phyloP scores from a whole-genome alignment of 2,329 filamentous ascomycete genomes.

The Gnomoniopsis smithogilvyi region DNA sequence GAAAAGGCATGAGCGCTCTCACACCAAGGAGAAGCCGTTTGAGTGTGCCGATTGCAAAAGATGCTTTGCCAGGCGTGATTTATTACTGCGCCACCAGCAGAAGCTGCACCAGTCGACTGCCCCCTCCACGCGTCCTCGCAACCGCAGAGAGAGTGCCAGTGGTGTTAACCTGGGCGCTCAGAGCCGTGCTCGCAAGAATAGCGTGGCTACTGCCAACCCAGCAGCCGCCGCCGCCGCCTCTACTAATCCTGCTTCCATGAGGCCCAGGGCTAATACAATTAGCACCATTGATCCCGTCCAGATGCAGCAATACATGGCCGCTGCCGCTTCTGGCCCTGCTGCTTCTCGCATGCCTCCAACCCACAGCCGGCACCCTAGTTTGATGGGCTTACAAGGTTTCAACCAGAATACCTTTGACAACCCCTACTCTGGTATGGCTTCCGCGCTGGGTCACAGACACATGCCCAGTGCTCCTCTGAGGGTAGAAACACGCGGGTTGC shows the following conservation, averaged over 20 bases:
- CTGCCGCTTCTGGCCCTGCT: conserved; percentile 49
- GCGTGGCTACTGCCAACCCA: conserved; percentile 60
- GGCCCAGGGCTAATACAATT: conserved; percentile 92
- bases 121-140: conserved; percentile 80
- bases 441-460: conserved; percentile 63
- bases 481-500: conserved; percentile 74
- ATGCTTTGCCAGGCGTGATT: conserved; percentile 91
- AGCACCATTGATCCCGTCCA: conserved; percentile 81
- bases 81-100: conserved; percentile 93
- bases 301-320: conserved; percentile 62
- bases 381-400: conserved; percentile 60
- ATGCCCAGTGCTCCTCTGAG: conserved; percentile 70
- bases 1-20: conserved; percentile 96
- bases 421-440: conserved; percentile 68
- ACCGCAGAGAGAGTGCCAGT: conserved; percentile 85
- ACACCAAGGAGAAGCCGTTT: conserved; percentile 98
- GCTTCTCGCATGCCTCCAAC: conserved; percentile 47
- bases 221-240: conserved; percentile 38
- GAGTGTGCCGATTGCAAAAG: conserved; percentile 92
- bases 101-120: conserved; percentile 94
- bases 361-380: conserved; percentile 72
- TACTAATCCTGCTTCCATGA: conserved; percentile 59
- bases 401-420: conserved; percentile 50
- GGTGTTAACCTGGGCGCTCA: conserved; percentile 59
- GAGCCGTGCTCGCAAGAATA: conserved; percentile 87